These are phyloP conservation scores for Thelonectria discophora DNA, from an alignment of 2,329 filamentous ascomycete genomes.

Conservation along the genomic window DNA sequence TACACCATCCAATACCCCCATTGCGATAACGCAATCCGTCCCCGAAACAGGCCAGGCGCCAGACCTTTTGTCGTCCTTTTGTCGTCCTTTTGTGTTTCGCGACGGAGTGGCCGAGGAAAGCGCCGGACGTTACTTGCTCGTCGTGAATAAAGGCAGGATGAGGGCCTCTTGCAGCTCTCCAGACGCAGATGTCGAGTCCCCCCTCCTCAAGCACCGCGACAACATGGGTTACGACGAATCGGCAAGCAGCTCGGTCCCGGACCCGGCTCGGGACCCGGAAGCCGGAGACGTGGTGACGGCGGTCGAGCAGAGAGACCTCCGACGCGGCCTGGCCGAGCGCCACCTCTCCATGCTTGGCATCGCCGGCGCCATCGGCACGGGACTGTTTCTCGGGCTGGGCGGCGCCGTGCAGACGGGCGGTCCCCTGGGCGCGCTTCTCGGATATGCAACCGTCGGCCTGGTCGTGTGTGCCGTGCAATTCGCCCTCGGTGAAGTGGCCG, in stretches of 20 bases:
- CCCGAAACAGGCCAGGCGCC: conserved; percentile 19
- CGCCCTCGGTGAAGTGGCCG: conserved; percentile 61
- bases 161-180: background rate
- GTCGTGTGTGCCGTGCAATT: conserved; percentile 60
- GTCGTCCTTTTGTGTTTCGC: background rate
- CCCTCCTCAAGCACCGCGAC: conserved; percentile 12
- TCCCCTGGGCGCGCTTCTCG: conserved; percentile 54
- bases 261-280: background rate
- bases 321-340: conserved; percentile 40
- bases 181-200: conserved; percentile 6
- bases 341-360: conserved; percentile 63
- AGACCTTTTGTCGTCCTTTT: conserved; percentile 4
- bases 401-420: conserved; percentile 52
- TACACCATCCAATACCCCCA: conserved; percentile 18
- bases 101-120: background rate
- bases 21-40: conserved; percentile 20
- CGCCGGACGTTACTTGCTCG: background rate
- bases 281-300: conserved; percentile 37
- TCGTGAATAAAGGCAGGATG: background rate
- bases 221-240: conserved; percentile 14
- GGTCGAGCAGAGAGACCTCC: conserved; percentile 35
- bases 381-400: conserved; percentile 48
- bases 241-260: conserved; percentile 3
- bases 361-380: conserved; percentile 61
- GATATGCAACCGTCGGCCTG: conserved; percentile 54